These are phyloP conservation scores for Panicum miliaceum DNA, from an alignment of 176 grass and related monocot species.

Conservation along the genomic window DNA sequence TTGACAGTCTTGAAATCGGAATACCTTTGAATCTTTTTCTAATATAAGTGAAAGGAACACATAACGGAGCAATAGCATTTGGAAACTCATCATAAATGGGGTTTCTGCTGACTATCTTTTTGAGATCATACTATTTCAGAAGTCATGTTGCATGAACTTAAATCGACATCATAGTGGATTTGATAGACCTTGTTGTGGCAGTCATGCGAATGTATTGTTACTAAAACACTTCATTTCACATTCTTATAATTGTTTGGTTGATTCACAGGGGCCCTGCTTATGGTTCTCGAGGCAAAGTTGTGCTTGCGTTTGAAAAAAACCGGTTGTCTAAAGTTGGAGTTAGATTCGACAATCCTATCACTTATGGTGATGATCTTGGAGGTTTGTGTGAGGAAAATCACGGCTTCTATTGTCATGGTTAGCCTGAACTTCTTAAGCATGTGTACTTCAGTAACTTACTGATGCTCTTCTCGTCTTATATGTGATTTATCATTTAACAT, in stretches of 20 bases:
- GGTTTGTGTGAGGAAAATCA: slow-evolving; percentile 74
- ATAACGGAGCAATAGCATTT: not conserved
- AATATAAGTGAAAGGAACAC: not conserved
- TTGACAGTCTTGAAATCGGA: not conserved
- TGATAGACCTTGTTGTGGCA: not conserved
- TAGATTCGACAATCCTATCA: slow-evolving; percentile 72
- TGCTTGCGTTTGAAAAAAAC: slow-evolving; percentile 73
- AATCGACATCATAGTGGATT: not conserved
- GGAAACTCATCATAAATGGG: not conserved
- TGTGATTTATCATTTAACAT: not conserved
- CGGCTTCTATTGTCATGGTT: slow-evolving; percentile 78
- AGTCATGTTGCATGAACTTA: slow-evolving; percentile 10
- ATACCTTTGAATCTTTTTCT: not conserved
- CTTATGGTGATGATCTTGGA: slow-evolving; percentile 76
- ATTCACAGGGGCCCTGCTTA: slow-evolving; percentile 55
- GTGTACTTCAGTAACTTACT: not conserved
- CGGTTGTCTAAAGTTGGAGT: slow-evolving; percentile 70
- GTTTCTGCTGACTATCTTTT: slow-evolving; percentile 5
- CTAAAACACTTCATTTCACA: not conserved
- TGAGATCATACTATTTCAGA: not conserved
- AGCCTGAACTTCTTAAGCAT: slow-evolving; percentile 34
- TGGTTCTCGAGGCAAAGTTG: slow-evolving; percentile 73
- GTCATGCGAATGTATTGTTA: not conserved
- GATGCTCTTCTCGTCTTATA: slow-evolving; percentile 11
- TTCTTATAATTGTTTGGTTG: slow-evolving; percentile 20